Evolutionary conservation across 2,329 filamentous ascomycete genomes (phyloP).

Genomic region (Cladosporium sp.): DNA sequence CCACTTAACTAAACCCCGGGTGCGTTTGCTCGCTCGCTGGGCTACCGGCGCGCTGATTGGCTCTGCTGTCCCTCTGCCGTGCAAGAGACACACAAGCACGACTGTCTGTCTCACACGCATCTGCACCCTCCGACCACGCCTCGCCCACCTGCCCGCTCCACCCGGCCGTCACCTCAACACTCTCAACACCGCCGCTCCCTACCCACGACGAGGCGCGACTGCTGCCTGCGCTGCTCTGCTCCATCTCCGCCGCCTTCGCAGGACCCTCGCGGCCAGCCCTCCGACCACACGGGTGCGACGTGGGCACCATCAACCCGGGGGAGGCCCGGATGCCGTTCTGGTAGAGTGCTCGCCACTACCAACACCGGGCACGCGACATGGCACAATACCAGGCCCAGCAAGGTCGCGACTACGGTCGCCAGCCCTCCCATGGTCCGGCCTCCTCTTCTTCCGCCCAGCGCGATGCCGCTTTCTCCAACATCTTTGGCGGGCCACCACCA

Average conservation of each 20-base stretch:
- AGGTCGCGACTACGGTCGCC: constrained; percentile 53
- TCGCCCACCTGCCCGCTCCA: not conserved
- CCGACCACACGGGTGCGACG: not conserved
- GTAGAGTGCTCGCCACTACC: constrained; percentile 15
- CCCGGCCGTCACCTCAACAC: constrained; percentile 9
- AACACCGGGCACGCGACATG: constrained; percentile 39
- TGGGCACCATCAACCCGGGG: constrained; percentile 11
- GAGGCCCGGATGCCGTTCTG: constrained; percentile 19
- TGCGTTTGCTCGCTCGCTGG: not conserved
- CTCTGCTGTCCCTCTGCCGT: not conserved
- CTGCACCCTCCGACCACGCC: not conserved
- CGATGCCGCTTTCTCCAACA: constrained; percentile 93
- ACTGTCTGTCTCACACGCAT: not conserved
- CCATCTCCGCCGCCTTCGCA: not conserved
- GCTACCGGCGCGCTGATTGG: not conserved
- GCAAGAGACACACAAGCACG: not conserved
- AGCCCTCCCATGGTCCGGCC: constrained; percentile 48
- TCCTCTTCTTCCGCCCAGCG: constrained; percentile 61
- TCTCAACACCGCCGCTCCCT: not conserved
- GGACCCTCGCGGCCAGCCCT: not conserved
- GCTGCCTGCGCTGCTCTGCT: not conserved
- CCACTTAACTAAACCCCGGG: too few species aligned
- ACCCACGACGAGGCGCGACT: not conserved
- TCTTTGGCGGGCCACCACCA: constrained; percentile 83
- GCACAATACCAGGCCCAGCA: constrained; percentile 62